Evolutionary conservation across 2,329 filamentous ascomycete genomes (phyloP), one percentile per base, ranked within the genome.

Genomic region (Anthostomella pinea): DNA sequence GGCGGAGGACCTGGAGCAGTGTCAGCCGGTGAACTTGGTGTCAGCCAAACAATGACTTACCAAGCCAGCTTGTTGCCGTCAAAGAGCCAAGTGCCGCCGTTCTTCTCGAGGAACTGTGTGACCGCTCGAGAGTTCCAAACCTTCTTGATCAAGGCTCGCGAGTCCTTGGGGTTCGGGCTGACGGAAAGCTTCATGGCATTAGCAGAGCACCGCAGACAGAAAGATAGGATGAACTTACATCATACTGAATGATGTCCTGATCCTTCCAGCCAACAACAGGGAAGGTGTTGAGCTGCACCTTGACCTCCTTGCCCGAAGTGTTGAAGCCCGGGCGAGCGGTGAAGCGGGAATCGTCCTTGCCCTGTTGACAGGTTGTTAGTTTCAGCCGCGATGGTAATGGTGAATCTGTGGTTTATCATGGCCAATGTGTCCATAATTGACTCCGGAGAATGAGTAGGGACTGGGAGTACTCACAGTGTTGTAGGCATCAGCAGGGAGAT

Each of bases 11-110:
- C 58, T 64, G 27, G 2, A 6, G 11, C 20, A 13, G 11, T 29
- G 25, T 57, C 31, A 56, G 43, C 21, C 29, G 32, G 8, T 32
- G 5, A 6, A 15, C 8, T 3, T 7, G 19, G 16, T 11, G 8
- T 6, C 11, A 35, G 25, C 15, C 4, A 3, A n/a, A 24, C 3
- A 3, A 14, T 27, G n/a, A 61, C 68, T 53, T 68, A 85, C 91
- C 93, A 98, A 11, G 88, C 90, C 30, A 98, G 73, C 60, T 84
- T 87, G 54, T 83, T 82, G 18, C 87, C 87, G 65, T 97, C 89
- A 52, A 80, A 89, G 38, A 96, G 76, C 76, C 83, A 88, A 26
- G 50, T 54, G 13, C 59, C 59, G 5, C 63, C 67, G 39, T 69
- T 68, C 3, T 66, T 62, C 2, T 68, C 66, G 1, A 90, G 64